Conservation (phyloP, 108 stramenopile species). For the Pseudonitzschia pungens region DNA sequence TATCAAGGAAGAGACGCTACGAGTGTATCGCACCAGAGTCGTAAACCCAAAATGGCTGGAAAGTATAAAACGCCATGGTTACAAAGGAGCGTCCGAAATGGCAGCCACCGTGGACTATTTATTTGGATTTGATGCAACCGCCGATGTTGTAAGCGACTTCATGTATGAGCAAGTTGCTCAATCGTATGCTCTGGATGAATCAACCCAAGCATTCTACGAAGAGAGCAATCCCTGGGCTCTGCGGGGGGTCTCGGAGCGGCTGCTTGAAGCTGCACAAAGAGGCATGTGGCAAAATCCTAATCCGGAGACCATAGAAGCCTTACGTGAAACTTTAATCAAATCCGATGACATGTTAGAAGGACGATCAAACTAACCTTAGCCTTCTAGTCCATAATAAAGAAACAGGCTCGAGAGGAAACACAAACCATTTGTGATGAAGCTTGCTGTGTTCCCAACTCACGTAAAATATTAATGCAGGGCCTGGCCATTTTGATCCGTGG, state of each 20-base stretch:
- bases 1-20: constrained; percentile 9
- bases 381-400: background rate
- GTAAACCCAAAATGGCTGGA: constrained; percentile 12
- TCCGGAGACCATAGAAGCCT: constrained; percentile 7
- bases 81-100: constrained; percentile 13
- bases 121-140: constrained; percentile 15
- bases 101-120: constrained; percentile 11
- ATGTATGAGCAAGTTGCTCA: constrained; percentile 17
- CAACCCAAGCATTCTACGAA: constrained; percentile 8
- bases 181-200: constrained; percentile 12
- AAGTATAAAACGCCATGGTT: constrained; percentile 7
- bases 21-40: constrained; percentile 9
- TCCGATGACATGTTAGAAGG: constrained; percentile 13
- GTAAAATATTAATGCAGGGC: no score
- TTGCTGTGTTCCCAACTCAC: no score
- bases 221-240: constrained; percentile 12
- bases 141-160: constrained; percentile 14
- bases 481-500: no score
- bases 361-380: background rate
- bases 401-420: no score
- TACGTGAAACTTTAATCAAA: constrained; percentile 10
- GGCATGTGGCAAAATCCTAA: constrained; percentile 8
- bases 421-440: no score
- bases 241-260: constrained; percentile 5
- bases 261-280: constrained; percentile 8